Evolutionary conservation across 148 eudicot species (phyloP).

Genomic region (Cornus suecica): DNA sequence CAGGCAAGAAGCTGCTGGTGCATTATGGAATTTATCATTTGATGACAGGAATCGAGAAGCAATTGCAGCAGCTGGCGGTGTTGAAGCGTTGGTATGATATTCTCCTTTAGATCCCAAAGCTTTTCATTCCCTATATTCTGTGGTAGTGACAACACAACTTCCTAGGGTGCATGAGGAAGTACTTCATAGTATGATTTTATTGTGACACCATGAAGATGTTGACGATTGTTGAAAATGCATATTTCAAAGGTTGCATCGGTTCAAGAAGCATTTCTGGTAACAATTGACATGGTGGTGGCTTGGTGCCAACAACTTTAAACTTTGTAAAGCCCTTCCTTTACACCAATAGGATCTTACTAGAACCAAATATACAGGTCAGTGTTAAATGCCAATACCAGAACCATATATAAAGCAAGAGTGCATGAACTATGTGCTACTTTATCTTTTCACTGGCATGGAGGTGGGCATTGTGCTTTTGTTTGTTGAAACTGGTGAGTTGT

Average conservation of each 20-base stretch:
- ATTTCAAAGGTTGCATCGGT: neutral
- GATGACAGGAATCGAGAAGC: slow-evolving; percentile 97
- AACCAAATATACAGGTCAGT: neutral
- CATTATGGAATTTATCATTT: slow-evolving; percentile 95
- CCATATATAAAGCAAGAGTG: neutral
- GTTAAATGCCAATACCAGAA: neutral
- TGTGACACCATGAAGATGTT: neutral
- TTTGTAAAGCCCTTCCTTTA: neutral
- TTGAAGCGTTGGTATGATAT: slow-evolving; percentile 88
- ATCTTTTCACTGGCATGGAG: neutral
- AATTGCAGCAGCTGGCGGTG: slow-evolving; percentile 91
- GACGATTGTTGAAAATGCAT: neutral
- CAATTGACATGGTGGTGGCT: neutral
- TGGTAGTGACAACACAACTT: neutral
- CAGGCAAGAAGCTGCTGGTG: slow-evolving; percentile 99
- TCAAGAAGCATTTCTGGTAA: neutral
- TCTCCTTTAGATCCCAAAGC: slow-evolving; percentile 6
- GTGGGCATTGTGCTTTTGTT: neutral
- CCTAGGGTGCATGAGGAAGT: neutral
- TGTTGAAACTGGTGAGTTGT: neutral
- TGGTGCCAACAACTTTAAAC: neutral
- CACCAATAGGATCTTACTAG: neutral
- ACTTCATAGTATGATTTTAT: neutral
- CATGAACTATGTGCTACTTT: neutral
- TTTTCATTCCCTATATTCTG: neutral